Conservation (phyloP, 345 rosid genomes). For the Citrus inodora region DNA sequence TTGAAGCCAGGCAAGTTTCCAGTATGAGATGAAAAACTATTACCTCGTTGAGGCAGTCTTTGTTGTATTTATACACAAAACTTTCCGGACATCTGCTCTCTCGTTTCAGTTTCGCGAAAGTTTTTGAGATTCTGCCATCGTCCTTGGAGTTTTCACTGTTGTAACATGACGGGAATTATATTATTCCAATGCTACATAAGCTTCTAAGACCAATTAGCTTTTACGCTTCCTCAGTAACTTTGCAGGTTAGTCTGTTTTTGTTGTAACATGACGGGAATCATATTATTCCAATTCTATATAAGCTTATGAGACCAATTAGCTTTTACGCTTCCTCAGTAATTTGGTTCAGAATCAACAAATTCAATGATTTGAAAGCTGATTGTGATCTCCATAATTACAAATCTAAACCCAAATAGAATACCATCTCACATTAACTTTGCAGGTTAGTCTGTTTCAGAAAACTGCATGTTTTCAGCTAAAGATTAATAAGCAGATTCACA, state of each 20-base stretch:
- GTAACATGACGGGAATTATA: background rate
- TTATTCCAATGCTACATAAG: background rate
- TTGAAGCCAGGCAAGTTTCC: constrained; percentile 56
- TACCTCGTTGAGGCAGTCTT: no score
- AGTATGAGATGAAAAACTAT: constrained; percentile 23
- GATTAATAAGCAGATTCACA: no score
- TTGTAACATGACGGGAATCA: background rate
- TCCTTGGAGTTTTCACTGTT: background rate
- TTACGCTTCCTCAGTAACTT: background rate
- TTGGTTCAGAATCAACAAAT: background rate
- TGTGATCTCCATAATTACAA: background rate
- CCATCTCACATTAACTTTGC: background rate
- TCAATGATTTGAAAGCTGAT: background rate
- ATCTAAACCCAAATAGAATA: background rate
- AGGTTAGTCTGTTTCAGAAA: no score
- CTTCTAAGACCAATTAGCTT: background rate
- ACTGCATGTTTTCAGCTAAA: no score
- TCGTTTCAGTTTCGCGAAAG: background rate
- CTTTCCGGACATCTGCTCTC: background rate
- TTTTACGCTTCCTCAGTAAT: no score
- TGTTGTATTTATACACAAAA: background rate
- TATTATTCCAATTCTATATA: background rate
- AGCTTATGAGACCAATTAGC: background rate
- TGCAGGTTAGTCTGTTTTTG: no score
- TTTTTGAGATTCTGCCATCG: background rate